These are phyloP conservation scores for Nemania sp. DNA, from an alignment of 2,329 filamentous ascomycete genomes.

Conservation along the genomic window DNA sequence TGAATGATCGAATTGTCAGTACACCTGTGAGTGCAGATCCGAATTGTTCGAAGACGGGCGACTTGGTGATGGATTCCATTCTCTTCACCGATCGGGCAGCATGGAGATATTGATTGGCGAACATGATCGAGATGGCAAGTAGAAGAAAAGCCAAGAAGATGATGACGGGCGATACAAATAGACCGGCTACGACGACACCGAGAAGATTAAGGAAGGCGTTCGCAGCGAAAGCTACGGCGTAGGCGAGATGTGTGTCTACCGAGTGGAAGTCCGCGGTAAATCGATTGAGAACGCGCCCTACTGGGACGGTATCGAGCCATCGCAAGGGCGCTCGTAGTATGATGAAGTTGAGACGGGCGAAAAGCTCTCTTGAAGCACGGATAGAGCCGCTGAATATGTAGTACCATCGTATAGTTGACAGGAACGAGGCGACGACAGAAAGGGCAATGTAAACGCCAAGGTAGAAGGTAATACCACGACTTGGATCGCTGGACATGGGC, in stretches of 20 bases:
- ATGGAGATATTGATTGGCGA: constrained; percentile 73
- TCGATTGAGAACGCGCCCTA: constrained; percentile 81
- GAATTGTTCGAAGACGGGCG: constrained; percentile 84
- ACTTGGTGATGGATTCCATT: constrained; percentile 81
- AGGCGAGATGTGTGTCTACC: constrained; percentile 75
- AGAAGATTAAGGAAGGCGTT: constrained; percentile 71
- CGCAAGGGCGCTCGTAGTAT: constrained; percentile 79
- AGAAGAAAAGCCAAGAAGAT: constrained; percentile 71
- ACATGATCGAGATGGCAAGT: constrained; percentile 67
- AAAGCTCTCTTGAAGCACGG: constrained; percentile 75
- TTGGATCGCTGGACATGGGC: constrained; percentile 43
- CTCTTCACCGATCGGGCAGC: constrained; percentile 81
- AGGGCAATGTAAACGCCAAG: constrained; percentile 75
- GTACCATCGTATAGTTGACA: constrained; percentile 73
- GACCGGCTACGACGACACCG: constrained; percentile 74
- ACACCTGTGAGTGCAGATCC: constrained; percentile 78
- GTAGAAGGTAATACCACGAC: constrained; percentile 69
- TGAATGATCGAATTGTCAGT: constrained; percentile 80
- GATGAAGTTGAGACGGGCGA: constrained; percentile 73
- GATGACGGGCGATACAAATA: constrained; percentile 76
- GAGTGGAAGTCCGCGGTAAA: constrained; percentile 83
- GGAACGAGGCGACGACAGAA: constrained; percentile 65
- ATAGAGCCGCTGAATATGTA: constrained; percentile 75
- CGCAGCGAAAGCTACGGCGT: constrained; percentile 70
- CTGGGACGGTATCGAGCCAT: constrained; percentile 83